phyloP scores from a whole-genome alignment of 495 filamentous ascomycete species.

The Bacidia gigantensis region DNA sequence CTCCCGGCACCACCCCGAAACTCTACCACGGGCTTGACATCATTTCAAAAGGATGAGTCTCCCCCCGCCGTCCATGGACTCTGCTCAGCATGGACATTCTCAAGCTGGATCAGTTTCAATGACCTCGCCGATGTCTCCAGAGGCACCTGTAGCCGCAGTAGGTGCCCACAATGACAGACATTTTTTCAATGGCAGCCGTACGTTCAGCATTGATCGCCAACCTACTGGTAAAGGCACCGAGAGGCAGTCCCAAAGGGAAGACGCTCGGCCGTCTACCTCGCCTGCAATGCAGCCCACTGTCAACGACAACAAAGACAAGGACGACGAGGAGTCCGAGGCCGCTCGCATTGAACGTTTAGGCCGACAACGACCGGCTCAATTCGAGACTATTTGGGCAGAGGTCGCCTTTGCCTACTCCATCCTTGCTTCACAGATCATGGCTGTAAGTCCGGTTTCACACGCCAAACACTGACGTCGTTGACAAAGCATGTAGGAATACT shows the following conservation, averaged over 20 bases:
- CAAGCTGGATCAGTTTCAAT: no score
- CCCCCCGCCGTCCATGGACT: background rate
- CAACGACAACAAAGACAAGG: background rate
- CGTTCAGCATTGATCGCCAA: no score
- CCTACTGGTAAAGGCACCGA: no score
- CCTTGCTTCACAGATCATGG: conserved; percentile 58
- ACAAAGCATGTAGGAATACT: conserved; percentile 48
- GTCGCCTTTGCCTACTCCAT: conserved; percentile 59
- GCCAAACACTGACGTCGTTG: background rate
- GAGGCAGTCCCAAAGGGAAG: background rate
- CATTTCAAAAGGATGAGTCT: background rate
- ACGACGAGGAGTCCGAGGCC: conserved; percentile 5
- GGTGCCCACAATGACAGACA: no score
- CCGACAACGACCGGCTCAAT: conserved; percentile 53
- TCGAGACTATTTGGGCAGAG: conserved; percentile 47
- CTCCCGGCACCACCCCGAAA: background rate
- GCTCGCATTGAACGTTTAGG: conserved; percentile 52
- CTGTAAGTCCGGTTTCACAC: conserved; percentile 31
- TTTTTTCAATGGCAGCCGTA: no score
- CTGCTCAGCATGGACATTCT: no score
- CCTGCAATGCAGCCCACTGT: no score
- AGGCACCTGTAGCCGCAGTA: no score
- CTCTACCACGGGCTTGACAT: background rate
- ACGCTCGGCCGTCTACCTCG: background rate
- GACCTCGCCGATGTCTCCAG: no score